phyloP scores from a whole-genome alignment of 345 rosid genomes.

The Aquilaria malaccensis region DNA sequence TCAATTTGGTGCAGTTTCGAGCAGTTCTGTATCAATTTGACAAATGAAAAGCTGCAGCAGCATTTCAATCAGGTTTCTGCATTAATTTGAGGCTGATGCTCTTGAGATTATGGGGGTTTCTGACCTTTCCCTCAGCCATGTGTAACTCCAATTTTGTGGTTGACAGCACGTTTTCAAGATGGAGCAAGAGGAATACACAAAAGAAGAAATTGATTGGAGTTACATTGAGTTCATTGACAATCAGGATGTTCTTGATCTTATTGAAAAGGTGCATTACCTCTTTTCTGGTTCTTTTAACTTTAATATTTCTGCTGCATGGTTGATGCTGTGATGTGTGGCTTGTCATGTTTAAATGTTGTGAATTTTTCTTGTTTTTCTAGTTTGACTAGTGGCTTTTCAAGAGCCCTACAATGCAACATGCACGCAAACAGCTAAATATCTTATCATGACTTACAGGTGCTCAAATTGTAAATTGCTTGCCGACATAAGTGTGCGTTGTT shows the following conservation, averaged over 20 bases:
- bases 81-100: slow-evolving; percentile 1
- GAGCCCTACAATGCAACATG: too few species aligned
- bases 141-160: slow-evolving; percentile 11
- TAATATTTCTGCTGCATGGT: not conserved
- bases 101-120: slow-evolving; percentile 1
- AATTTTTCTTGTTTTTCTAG: not conserved
- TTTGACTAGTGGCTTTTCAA: too few species aligned
- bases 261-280: slow-evolving; percentile 43
- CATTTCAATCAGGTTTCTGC: slow-evolving; percentile 64
- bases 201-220: slow-evolving; percentile 75
- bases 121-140: not conserved
- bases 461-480: too few species aligned
- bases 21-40: slow-evolving; percentile 73
- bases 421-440: too few species aligned
- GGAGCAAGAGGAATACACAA: slow-evolving; percentile 72
- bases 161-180: slow-evolving; percentile 73
- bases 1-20: slow-evolving; percentile 41
- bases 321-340: not conserved
- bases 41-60: slow-evolving; percentile 76
- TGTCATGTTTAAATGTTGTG: not conserved
- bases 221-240: slow-evolving; percentile 74
- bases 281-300: not conserved
- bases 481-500: too few species aligned
- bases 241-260: slow-evolving; percentile 70
- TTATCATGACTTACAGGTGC: too few species aligned